Conservation (phyloP, 192 early-diverging fungal genomes). For the Podila epicladia region DNA sequence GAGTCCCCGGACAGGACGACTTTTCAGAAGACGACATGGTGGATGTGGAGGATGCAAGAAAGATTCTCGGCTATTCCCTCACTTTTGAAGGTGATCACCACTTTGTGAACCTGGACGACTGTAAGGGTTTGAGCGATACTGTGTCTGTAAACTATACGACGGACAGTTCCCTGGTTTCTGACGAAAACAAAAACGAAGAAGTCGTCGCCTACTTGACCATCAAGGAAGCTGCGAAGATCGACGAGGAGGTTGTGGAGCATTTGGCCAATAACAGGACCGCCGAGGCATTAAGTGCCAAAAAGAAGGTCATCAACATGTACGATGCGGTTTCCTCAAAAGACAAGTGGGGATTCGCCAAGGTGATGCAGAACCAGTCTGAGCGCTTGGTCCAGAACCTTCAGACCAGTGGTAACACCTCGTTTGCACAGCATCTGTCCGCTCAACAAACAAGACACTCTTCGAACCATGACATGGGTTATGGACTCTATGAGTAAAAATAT, state of each 20-base stretch:
- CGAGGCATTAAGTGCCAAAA: conserved; percentile 28
- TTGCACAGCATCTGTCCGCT: too few species aligned
- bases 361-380: conserved; percentile 26
- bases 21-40: conserved; percentile 34
- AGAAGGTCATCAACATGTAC: conserved; percentile 27
- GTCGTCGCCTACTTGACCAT: conserved; percentile 29
- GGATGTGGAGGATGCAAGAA: conserved; percentile 15
- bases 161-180: conserved; percentile 15
- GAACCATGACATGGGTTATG: too few species aligned
- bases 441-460: too few species aligned
- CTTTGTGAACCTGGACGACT: conserved; percentile 24
- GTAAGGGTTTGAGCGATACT: conserved; percentile 20
- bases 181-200: conserved; percentile 30
- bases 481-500: too few species aligned
- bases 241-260: conserved; percentile 26
- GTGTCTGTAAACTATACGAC: conserved; percentile 32
- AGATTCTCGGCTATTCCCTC: conserved; percentile 28
- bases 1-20: conserved; percentile 32
- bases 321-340: conserved; percentile 8
- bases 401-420: conserved; percentile 16
- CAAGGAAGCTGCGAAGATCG: conserved; percentile 31
- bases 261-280: conserved; percentile 36
- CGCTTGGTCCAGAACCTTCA: conserved; percentile 27
- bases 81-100: conserved; percentile 22
- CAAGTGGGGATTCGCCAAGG: conserved; percentile 21